These are phyloP conservation scores for Termitomyces sp. DNA, from an alignment of 768 basidiomycete species.

Conservation along the genomic window DNA sequence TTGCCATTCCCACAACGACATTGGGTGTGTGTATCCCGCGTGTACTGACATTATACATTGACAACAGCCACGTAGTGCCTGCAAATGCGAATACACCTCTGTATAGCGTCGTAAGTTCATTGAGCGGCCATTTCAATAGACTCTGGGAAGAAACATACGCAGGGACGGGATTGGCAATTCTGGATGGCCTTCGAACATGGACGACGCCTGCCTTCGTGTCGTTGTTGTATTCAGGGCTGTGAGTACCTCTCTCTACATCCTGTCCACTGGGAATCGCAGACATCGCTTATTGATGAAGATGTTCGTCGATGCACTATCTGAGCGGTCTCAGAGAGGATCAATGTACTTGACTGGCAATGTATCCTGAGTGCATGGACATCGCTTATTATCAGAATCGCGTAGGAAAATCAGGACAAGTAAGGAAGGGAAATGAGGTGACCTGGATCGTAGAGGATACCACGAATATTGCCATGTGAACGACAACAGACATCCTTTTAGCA, in stretches of 20 bases:
- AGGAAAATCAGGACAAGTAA: background rate
- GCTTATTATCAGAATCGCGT: background rate
- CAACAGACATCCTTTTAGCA: background rate
- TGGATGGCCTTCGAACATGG: slow-evolving; percentile 12
- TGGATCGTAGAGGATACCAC: background rate
- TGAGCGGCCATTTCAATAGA: background rate
- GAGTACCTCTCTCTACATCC: slow-evolving; percentile 3
- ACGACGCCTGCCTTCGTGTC: background rate
- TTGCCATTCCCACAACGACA: slow-evolving; percentile 72
- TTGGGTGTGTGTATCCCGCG: slow-evolving; percentile 51
- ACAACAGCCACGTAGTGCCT: slow-evolving; percentile 63
- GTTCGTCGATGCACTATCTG: background rate
- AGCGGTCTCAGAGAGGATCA: no score
- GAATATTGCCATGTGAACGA: background rate
- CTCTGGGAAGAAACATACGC: slow-evolving; percentile 19
- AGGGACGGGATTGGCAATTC: slow-evolving; percentile 30
- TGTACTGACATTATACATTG: slow-evolving; percentile 58
- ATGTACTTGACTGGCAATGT: no score
- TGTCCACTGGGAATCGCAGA: background rate
- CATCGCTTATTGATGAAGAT: background rate
- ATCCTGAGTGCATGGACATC: background rate
- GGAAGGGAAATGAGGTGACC: background rate
- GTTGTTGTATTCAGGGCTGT: background rate
- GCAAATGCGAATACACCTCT: slow-evolving; percentile 37
- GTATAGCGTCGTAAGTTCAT: background rate